Percentiles rank a stretch among this genome's conserved stretches.
phyloP scores from a whole-genome alignment of 495 filamentous ascomycete species.

The Peziza echinospora region DNA sequence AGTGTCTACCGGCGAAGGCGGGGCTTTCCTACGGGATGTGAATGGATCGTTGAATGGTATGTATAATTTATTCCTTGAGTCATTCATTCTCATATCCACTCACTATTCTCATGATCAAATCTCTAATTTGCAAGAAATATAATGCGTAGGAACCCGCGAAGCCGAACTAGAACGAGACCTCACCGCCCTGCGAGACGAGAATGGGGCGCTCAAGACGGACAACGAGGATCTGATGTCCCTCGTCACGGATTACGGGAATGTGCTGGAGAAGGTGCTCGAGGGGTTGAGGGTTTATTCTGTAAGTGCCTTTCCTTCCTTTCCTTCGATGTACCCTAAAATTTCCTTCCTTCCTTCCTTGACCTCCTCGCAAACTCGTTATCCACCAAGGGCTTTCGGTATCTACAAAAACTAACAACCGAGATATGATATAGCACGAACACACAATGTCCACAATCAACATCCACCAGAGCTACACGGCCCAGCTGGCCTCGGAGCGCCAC shows the following conservation, averaged over 20 bases:
- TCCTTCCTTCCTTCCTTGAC: no score
- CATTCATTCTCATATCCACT: not conserved
- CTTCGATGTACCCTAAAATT: no score
- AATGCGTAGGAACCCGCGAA: constrained; percentile 8
- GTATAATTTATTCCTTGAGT: no score
- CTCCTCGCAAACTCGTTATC: no score
- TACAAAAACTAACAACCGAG: no score
- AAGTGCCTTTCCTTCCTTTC: not conserved
- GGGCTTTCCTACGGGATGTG: constrained; percentile 7
- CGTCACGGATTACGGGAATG: constrained; percentile 16
- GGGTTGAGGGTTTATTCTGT: constrained; percentile 18
- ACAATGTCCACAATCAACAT: constrained; percentile 19
- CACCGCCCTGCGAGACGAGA: constrained; percentile 13
- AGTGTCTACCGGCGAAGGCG: constrained; percentile 8
- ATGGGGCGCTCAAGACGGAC: constrained; percentile 15
- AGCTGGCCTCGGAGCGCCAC: constrained; percentile 14
- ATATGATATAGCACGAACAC: constrained; percentile 16
- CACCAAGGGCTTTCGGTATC: no score
- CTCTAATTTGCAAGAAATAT: not conserved
- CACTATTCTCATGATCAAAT: no score
- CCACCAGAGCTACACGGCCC: constrained; percentile 19
- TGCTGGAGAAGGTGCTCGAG: constrained; percentile 19
- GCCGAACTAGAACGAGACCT: constrained; percentile 15
- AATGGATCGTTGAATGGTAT: constrained; percentile 13
- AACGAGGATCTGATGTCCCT: constrained; percentile 17